Base-by-base conservation (phyloP, 805 yeast genomes). In the Citeromyces matritensis region DNA sequence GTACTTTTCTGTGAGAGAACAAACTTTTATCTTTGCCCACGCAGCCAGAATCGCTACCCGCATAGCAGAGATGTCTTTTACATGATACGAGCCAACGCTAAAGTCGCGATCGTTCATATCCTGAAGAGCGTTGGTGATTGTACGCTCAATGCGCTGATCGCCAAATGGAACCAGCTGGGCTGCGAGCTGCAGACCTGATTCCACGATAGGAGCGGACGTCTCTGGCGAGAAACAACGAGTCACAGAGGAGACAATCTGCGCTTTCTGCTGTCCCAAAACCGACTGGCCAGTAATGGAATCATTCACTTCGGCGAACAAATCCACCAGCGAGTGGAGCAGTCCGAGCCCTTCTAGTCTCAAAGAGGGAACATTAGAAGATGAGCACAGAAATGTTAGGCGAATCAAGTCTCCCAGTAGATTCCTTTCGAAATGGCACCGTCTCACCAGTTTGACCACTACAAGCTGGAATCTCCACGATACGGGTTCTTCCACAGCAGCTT, bases 201-300 rank as follows among this genome's bases (percentile, higher is more conserved):
- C 71, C 2, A 85, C 79, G 26, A 69, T 69, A 24, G 88, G 67
- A 0, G 95, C 95, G 33, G 68, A 69, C 35, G 85, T 75, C 12
- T 75, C 86, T 3, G 65, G 58, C 23, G 65, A 66, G 53, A 91
- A 88, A 8, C 94, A 83, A 0, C 96, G 95, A 30, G 84, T 68
- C 34, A 88, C 60, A 0, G 97, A 94, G 35, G 94, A 77, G 7
- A 82, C 76, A 7, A 91, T 82, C 42, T 84, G 95, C 0, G 97
- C 97, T 44, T 91, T 95, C 44, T 81, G 94, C 51, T 86, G 96
- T 40, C 82, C 94, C 27, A 88, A 55, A 7, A 85, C 61, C 0
- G 88, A 68, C 3, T 74, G 73, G 0, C 82, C 77, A 42, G 74
- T 77, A 19, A 80, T 65, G 0, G 88, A 84, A 46, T 81, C 95